Base-by-base conservation (phyloP, 768 basidiomycete species). In the Rhizopogon vinicolor region DNA sequence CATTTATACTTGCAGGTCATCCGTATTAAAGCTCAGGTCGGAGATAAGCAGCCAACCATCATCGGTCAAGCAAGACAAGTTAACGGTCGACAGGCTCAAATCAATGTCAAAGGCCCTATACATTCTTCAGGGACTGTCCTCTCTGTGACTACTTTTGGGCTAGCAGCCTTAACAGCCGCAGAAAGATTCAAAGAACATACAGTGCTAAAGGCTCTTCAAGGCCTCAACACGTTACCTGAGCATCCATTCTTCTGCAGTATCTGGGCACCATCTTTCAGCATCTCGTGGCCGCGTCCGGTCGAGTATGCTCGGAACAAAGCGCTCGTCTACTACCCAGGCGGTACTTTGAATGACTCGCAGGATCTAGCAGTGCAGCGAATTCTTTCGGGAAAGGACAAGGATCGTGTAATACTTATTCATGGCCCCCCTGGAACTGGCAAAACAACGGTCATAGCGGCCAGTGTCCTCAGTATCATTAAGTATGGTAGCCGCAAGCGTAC, bases 81-180 rank as follows among this genome's bases (percentile, higher is more conserved):
- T 59, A 14, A 58, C 41, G 81, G 83, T 4, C 78, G 79, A 7
- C 60, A 60, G 10, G 77, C 71, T 0, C 59, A 29, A 3, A 58
- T 82, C 28, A 28, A 40, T 10, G 42, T 78, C 35, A 51, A 62
- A 5, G 64, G 53, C 9, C 16, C 61, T 1, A 18, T 73, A 19
- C 18, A 42, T 33, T 56, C 31, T 33, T 33, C 31, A 3, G 39
- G 54, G 10, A 58, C 44, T 18, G 55, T 69, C 49, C 6, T 62
- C 18, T 64, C 67, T 5, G 72, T 89, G 40, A 76, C 66, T 5
- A 79, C 84, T 5, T 68, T 78, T 42, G 86, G 85, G 2, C 77
- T 75, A 31, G 83, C 78, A 52, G 72, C 69, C 29, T 78, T 76
- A 0, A 89, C 86, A 1, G 69, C 59, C 14, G 85, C 88, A 2